A percentile compares a stretch with the other conserved stretches of the same genome.
Evolutionary conservation across 495 filamentous ascomycete genomes (phyloP).

Genomic region (Chlorociboria aeruginascens): DNA sequence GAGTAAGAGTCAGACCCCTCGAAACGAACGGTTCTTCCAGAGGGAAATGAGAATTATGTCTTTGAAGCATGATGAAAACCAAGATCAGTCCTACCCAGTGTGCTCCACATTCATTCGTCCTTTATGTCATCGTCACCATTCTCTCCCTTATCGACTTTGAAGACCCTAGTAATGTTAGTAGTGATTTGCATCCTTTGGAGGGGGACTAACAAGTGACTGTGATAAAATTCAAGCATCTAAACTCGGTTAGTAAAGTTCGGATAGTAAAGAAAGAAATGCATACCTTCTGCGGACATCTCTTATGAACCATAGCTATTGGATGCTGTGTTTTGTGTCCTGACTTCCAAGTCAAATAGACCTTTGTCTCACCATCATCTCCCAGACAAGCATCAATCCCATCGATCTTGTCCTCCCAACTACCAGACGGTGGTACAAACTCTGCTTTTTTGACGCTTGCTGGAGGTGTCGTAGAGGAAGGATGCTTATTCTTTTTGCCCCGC

Average conservation of each 20-base stretch:
- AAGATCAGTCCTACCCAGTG: too few species aligned
- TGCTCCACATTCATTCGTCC: too few species aligned
- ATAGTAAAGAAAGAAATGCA: background rate
- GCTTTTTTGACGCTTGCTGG: constrained; percentile 24
- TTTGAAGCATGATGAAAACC: too few species aligned
- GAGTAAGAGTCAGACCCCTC: too few species aligned
- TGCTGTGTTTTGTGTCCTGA: constrained; percentile 49
- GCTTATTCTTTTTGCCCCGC: constrained; percentile 34
- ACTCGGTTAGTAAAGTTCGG: background rate
- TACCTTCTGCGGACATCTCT: constrained; percentile 49
- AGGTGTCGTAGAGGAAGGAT: constrained; percentile 20
- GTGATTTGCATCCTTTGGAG: background rate
- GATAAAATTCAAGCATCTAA: constrained; percentile 51
- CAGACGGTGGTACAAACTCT: constrained; percentile 40
- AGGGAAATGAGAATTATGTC: too few species aligned
- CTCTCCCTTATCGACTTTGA: too few species aligned
- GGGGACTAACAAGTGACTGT: constrained; percentile 34
- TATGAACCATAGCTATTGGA: constrained; percentile 39
- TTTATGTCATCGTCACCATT: too few species aligned
- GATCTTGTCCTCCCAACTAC: constrained; percentile 47
- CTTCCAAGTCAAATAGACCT: constrained; percentile 43
- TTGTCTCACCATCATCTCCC: constrained; percentile 34
- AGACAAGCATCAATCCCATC: constrained; percentile 43
- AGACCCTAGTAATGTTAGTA: too few species aligned
- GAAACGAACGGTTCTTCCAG: too few species aligned